Base-by-base conservation (phyloP, 257 asterid species). In the Solanum chiquidenum region DNA sequence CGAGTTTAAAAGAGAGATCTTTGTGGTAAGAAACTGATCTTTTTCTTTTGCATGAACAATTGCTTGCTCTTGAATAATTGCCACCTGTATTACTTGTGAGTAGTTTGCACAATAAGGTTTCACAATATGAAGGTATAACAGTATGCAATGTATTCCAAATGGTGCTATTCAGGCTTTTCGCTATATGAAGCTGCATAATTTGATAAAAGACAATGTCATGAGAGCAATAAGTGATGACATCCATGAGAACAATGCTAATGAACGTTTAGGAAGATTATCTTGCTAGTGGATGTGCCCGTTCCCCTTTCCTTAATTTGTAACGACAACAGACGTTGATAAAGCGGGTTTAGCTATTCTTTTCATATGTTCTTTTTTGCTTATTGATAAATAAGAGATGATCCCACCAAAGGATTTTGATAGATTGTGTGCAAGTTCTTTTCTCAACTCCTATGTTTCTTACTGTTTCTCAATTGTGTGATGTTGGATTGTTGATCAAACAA, bases 1-100 rank as follows among this genome's bases (percentile, higher is more conserved):
- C 0, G 98, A 97, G 91, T 97, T 95, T 89, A 95, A 94, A 90
- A 90, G 99, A 89, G 98, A 97, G 92, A 92, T 97, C 64, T 97
- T 93, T 90, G 99, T 97, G 98, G 99, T 96, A 91, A 89, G 96
- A 55, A 64, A 69, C 71, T 88, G 14, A 79, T n/a, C 12, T 58
- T 27, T 14, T 64, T 29, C 40, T 46, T 29, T 80, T 8, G 66
- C 27, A 46, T 16, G 60, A n/a, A 44, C 85, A 16, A 9, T 80
- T 46, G 9, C 68, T 46, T 20, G 31, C 85, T 27, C 38, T 27
- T 80, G 85, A 80, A 18, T 79, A 14, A 44, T 44, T 79, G 35
- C 35, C 55, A 46, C 12, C 35, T 76, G 49, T 76, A 40, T 37
- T 75, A 7, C 34, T 40, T 76, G 60, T n/a, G 34, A 12, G 83